Evolutionary conservation across 805 yeast genomes (phyloP).

Genomic region (Suhomyces prunicola): DNA sequence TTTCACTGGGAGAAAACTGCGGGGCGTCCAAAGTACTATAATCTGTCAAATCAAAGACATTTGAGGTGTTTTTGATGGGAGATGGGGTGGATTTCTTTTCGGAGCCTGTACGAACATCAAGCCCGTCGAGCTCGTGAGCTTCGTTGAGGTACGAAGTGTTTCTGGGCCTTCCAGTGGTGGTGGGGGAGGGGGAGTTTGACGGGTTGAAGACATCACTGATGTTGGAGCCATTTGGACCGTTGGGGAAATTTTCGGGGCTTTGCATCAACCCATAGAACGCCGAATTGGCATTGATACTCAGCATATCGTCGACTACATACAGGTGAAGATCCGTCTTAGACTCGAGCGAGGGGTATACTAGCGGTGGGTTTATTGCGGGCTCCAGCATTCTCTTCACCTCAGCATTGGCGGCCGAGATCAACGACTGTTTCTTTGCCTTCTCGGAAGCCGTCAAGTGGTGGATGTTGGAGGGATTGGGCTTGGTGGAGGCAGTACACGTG

Average conservation of each 20-base stretch:
- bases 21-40: not conserved
- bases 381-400: slow-evolving; percentile 7
- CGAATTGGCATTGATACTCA: slow-evolving; percentile 27
- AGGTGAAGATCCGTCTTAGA: not conserved
- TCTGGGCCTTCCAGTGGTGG: not conserved
- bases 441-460: slow-evolving; percentile 13
- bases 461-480: slow-evolving; percentile 3
- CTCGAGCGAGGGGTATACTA: not conserved
- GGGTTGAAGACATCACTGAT: not conserved
- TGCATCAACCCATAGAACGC: slow-evolving; percentile 30
- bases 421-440: slow-evolving; percentile 16
- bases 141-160: slow-evolving; percentile 3
- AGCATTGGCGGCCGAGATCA: slow-evolving; percentile 13
- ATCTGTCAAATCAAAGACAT: slow-evolving; percentile 1
- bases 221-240: not conserved
- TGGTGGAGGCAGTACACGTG: slow-evolving; percentile 30
- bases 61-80: not conserved
- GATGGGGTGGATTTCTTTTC: not conserved
- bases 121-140: not conserved
- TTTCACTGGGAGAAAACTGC: slow-evolving; percentile 11
- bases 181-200: slow-evolving; percentile 6
- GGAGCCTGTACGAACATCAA: not conserved
- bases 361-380: too few relatives aligned
- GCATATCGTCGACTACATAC: slow-evolving; percentile 29
- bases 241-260: slow-evolving; percentile 8